Base-by-base conservation (phyloP, 2,329 filamentous ascomycete genomes). In the Fusarium gaditjirri region DNA sequence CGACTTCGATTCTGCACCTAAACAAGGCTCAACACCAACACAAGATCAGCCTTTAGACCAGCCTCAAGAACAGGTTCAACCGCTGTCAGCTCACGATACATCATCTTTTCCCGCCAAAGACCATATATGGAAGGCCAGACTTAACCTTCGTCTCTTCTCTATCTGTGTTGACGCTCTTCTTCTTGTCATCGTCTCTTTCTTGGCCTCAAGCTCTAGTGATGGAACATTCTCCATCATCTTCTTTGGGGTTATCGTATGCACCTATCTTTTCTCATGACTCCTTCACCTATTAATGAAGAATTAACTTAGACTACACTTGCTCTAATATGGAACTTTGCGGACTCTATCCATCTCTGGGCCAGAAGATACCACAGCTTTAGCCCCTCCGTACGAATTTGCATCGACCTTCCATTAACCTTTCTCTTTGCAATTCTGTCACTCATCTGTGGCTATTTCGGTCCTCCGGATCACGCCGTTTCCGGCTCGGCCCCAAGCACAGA, bases 91-190 rank as follows among this genome's bases (percentile, higher is more conserved):
- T 58, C 27, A 35, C 43, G 52, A 58, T 19, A 35, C 31, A 46
- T 25, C 35, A 16, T 7, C 25, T 25, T 11, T 35, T 8, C 19
- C 52, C 6, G 23, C n/a, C 8, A 58, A 43, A 19, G 62, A 50
- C 3, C 47, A 54, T 38, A 8, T 67, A 33, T 59, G 56, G 61
- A 56, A 53, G 13, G 43, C 49, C 21, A 71, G 70, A 27, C 52
- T 71, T 16, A 71, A 71, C 52, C 47, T 71, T 29, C 61, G 67
- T 19, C 46, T 71, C 27, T 64, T 71, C 33, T 71, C 61, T n/a
- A 42, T 71, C 19, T 71, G 61, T n/a, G 41, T 71, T 36, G 52
- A 62, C 12, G 25, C 36, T n/a, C 23, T 71, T 23, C 61, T 71
- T 33, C 46, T 71, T 8, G 38, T 67, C 4, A 55, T 57, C 25